Evolutionary conservation across 768 basidiomycete species (phyloP).

Genomic region (Lactarius vividus): DNA sequence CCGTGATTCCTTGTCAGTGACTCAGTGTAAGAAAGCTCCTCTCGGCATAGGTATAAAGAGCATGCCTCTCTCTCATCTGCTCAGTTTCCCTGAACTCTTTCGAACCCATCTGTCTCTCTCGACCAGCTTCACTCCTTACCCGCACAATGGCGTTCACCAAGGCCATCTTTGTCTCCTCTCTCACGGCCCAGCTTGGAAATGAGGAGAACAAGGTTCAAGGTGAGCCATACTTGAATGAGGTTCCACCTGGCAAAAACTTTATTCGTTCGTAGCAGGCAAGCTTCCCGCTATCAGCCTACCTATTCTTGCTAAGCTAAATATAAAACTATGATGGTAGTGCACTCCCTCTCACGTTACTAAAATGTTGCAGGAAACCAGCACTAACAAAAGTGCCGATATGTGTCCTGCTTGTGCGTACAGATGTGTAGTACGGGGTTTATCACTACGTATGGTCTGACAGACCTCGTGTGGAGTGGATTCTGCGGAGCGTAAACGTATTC

Average conservation of each 20-base stretch:
- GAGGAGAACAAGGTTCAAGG: background rate
- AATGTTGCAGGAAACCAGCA: background rate
- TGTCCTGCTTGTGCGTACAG: background rate
- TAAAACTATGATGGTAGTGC: background rate
- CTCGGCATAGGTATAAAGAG: background rate
- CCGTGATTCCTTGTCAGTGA: background rate
- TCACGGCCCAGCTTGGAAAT: background rate
- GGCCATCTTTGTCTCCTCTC: constrained; percentile 4
- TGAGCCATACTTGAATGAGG: background rate
- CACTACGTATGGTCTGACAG: background rate
- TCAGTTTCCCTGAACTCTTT: background rate
- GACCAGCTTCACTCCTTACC: background rate
- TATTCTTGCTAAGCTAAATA: background rate
- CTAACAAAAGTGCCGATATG: background rate
- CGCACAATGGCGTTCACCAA: constrained; percentile 14
- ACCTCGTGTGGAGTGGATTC: background rate
- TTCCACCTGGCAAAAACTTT: background rate
- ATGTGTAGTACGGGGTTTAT: background rate
- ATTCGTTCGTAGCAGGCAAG: background rate
- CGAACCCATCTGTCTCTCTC: background rate
- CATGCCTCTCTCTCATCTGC: background rate
- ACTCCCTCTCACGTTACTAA: background rate
- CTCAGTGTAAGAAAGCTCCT: background rate
- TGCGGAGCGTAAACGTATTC: background rate
- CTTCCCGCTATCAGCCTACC: rapidly evolving